phyloP scores from a whole-genome alignment of 176 grass and related monocot genomes.

The Eragrostis curvula region DNA sequence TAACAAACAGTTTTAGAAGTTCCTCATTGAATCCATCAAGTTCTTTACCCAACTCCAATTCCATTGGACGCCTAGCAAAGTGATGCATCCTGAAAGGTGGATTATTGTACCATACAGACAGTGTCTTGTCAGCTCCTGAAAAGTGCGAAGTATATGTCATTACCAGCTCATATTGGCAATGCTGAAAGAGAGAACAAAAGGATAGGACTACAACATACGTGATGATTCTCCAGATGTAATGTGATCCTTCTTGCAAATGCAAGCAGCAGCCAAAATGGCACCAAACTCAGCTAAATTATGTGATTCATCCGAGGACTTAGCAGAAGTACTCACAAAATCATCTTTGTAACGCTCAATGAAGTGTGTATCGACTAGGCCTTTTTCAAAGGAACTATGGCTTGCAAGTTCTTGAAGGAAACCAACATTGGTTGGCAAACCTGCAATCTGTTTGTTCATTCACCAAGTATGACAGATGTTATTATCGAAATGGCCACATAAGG shows the following conservation, averaged over 20 bases:
- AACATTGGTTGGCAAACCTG: slow-evolving; percentile 91
- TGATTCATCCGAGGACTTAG: slow-evolving; percentile 45
- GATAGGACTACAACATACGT: slow-evolving; percentile 59
- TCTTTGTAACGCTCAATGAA: slow-evolving; percentile 85
- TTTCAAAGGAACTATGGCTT: slow-evolving; percentile 88
- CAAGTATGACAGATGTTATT: slow-evolving; percentile 18
- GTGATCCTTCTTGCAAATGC: slow-evolving; percentile 74
- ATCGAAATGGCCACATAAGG: not conserved
- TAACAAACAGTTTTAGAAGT: slow-evolving; percentile 72
- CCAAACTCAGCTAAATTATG: slow-evolving; percentile 50
- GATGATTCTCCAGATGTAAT: slow-evolving; percentile 50
- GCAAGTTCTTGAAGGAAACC: slow-evolving; percentile 84
- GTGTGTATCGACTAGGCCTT: slow-evolving; percentile 81
- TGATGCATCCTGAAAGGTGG: slow-evolving; percentile 93
- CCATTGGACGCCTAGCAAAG: slow-evolving; percentile 56
- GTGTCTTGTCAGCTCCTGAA: slow-evolving; percentile 53
- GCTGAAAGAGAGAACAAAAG: slow-evolving; percentile 12
- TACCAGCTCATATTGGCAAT: slow-evolving; percentile 6
- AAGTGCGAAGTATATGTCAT: slow-evolving; percentile 3
- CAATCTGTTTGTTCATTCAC: slow-evolving; percentile 70
- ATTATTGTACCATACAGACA: slow-evolving; percentile 71
- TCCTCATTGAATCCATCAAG: slow-evolving; percentile 54
- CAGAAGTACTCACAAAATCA: slow-evolving; percentile 66
- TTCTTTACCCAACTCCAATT: slow-evolving; percentile 83
- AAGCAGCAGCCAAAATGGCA: slow-evolving; percentile 79